Base-by-base conservation (phyloP, 208 protist genomes). In the Trypanosoma brucei region DNA sequence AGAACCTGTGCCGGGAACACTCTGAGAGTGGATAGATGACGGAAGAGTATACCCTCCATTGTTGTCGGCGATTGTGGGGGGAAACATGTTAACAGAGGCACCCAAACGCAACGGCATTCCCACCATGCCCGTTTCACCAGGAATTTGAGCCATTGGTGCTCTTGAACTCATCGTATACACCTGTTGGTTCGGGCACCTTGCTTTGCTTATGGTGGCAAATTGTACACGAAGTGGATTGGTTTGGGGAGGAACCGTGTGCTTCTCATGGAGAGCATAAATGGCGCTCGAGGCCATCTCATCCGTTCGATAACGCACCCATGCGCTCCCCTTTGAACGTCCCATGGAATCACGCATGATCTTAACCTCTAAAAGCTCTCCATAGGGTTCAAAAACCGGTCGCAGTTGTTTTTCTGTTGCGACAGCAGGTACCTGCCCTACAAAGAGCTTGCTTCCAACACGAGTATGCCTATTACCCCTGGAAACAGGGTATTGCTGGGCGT, bases 391-490 rank as follows among this genome's bases (percentile, higher is more conserved):
- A 11, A 93, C 57, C 6, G 86, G 78, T 0, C 68, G 68, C 38
- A 95, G 74, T 64, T 86, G 77, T n/a, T 93, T 80, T 76, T 95
- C 85, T 11, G 84, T 88, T 57, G 82, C 86, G 58, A 95, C 82
- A 0, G 79, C 79, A n/a, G 89, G 86, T 33, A 95, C 86, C 70
- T 93, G 89, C 0, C 89, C 85, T 7, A 95, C 89, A 68, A 95
- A 95, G 11, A 95, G 80, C 64, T 93, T 95, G 40, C 71, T 86
- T 40, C 81, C 80, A 50, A 74, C 58, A 67, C 76, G 76, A 57
- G 76, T 80, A 67, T 84, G 79, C 9, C 58, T 59, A 50, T 51
- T 57, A 45, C 57, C 11, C 11, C 42, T 46, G 6, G 42, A 11
- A 14, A 11, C 42, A 11, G 42, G 11, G 42, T 11, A 22, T 22